These are phyloP conservation scores for Ophiosphaerella korrae DNA, from an alignment of 2,329 filamentous ascomycete species.

Conservation along the genomic window DNA sequence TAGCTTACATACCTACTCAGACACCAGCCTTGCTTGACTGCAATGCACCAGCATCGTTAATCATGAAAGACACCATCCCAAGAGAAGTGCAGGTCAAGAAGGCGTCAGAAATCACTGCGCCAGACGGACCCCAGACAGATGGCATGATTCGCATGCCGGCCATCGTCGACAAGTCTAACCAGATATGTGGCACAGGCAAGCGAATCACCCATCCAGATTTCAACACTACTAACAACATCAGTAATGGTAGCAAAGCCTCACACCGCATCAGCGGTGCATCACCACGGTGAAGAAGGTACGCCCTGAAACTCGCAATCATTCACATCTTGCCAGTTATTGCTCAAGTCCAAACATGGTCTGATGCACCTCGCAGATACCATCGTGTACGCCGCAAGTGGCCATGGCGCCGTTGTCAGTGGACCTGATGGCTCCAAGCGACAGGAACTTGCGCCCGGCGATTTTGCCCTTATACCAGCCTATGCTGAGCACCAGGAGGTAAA, in stretches of 20 bases:
- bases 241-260: conserved; percentile 69
- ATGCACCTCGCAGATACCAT: conserved; percentile 62
- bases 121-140: conserved; percentile 53
- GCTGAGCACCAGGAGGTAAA: conserved; percentile 74
- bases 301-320: conserved; percentile 2
- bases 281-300: conserved; percentile 71
- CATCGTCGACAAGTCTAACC: conserved; percentile 67
- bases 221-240: conserved; percentile 29
- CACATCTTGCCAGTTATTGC: background rate
- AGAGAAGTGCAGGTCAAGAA: conserved; percentile 38
- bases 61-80: conserved; percentile 19
- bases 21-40: background rate
- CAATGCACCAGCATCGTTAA: background rate
- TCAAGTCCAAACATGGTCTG: conserved; percentile 2
- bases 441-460: conserved; percentile 67
- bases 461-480: conserved; percentile 71
- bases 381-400: conserved; percentile 67
- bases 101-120: conserved; percentile 34
- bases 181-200: conserved; percentile 70
- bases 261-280: conserved; percentile 66
- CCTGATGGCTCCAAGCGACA: conserved; percentile 60
- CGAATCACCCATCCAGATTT: background rate
- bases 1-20: background rate
- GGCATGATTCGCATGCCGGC: conserved; percentile 60
- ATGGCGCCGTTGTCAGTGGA: conserved; percentile 64